A percentile compares a stretch with the other conserved stretches of the same genome.
Evolutionary conservation across 805 yeast genomes (phyloP).

Genomic region (Teunomyces panamensis): DNA sequence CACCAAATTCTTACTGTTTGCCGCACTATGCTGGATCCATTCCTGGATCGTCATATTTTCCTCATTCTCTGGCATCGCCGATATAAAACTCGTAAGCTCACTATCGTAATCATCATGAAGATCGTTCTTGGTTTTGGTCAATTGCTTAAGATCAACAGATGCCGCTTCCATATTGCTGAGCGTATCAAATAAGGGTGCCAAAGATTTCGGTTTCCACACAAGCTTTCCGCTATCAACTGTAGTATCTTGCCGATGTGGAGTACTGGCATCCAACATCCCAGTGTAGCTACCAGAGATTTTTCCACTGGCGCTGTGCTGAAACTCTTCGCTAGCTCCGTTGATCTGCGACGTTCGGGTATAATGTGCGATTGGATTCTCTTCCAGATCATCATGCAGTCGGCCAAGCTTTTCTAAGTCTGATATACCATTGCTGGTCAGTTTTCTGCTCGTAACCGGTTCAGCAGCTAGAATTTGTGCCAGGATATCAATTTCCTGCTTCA

Average conservation of each 20-base stretch:
- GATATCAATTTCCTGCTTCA: not conserved
- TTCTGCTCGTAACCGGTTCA: too few relatives aligned
- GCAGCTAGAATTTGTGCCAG: not conserved
- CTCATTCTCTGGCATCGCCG: slow-evolving; percentile 68
- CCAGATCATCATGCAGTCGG: not conserved
- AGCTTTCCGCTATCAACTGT: not conserved
- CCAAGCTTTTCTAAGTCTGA: not conserved
- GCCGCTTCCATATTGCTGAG: slow-evolving; percentile 32
- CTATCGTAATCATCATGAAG: slow-evolving; percentile 67
- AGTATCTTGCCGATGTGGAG: slow-evolving; percentile 10
- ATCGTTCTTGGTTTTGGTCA: slow-evolving; percentile 36
- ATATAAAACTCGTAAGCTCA: slow-evolving; percentile 57
- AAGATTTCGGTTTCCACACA: slow-evolving; percentile 12
- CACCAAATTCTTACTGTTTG: slow-evolving; percentile 49
- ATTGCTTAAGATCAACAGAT: slow-evolving; percentile 28
- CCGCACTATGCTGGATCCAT: slow-evolving; percentile 62
- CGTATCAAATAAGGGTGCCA: slow-evolving; percentile 11
- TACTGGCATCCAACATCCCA: slow-evolving; percentile 14
- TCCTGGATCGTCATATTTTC: slow-evolving; percentile 65
- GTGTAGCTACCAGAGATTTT: slow-evolving; percentile 10
- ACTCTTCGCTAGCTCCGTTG: not conserved
- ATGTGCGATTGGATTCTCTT: slow-evolving; percentile 7
- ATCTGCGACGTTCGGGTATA: slow-evolving; percentile 7
- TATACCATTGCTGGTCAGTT: too few relatives aligned
- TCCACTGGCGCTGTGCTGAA: not conserved